Conservation (phyloP, 1,284 basidiomycete genomes). For the Trichosporon sp. region DNA sequence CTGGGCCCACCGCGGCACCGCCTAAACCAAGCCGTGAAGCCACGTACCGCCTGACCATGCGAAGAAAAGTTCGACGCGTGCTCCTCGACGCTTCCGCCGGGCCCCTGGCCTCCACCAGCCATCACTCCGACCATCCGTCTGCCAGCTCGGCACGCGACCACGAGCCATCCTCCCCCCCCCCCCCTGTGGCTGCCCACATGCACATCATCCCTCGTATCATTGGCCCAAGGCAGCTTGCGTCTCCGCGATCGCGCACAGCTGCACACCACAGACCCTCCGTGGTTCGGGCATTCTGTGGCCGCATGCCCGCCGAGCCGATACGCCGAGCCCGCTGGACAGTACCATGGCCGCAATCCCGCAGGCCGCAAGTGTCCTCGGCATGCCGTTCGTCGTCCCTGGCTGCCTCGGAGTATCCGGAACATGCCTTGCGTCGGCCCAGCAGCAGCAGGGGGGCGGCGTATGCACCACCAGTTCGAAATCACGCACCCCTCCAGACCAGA, state of each 20-base stretch:
- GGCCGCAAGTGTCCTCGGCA: too few relatives aligned
- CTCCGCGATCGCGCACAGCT: not conserved
- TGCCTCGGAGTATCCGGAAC: too few relatives aligned
- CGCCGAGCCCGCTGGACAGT: not conserved
- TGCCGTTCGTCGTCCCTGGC: too few relatives aligned
- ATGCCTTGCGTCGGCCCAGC: too few relatives aligned
- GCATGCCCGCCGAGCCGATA: too few relatives aligned
- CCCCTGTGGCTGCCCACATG: slow-evolving; percentile 8
- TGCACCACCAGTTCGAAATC: too few relatives aligned
- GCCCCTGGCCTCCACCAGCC: not conserved
- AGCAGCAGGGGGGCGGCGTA: too few relatives aligned
- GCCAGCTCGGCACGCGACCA: not conserved
- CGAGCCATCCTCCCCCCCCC: too few relatives aligned
- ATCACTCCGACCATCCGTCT: not conserved
- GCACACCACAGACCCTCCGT: too few relatives aligned
- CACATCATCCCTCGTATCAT: not conserved
- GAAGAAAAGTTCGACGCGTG: slow-evolving; percentile 7
- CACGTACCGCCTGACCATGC: not conserved
- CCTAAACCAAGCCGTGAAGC: not conserved
- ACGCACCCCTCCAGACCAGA: too few relatives aligned
- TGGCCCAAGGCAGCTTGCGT: not conserved
- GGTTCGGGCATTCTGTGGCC: not conserved
- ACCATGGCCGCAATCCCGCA: too few relatives aligned
- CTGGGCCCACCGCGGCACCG: not conserved
- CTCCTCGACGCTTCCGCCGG: not conserved